A percentile compares a stretch with the other conserved stretches of the same genome.
Conservation (phyloP, 441 rosid genomes). For the Pelargonium myrrhifolium region DNA sequence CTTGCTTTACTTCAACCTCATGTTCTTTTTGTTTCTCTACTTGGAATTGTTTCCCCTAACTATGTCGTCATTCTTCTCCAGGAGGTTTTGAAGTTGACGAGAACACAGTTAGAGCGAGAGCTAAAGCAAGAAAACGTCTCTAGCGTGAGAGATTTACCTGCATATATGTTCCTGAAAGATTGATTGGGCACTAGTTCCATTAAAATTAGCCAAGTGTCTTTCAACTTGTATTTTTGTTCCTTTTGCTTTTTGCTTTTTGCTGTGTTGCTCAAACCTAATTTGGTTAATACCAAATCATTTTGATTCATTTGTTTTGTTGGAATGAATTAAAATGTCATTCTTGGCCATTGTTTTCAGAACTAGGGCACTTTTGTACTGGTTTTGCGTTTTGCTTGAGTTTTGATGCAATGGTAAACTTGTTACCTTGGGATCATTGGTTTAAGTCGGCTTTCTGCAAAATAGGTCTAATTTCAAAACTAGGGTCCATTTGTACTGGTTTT, state of each 20-base stretch:
- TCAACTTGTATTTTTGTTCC: too few species aligned
- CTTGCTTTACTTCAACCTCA: neutral
- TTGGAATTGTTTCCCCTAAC: neutral
- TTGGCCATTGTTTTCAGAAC: too few species aligned
- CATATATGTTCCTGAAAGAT: slow-evolving; percentile 48
- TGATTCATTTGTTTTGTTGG: too few species aligned
- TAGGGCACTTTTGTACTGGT: too few species aligned
- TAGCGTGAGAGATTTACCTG: slow-evolving; percentile 66
- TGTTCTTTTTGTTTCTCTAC: neutral
- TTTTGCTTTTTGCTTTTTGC: neutral
- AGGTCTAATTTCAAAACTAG: too few species aligned
- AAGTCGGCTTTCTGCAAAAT: too few species aligned
- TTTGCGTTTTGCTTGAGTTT: too few species aligned
- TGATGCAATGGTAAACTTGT: too few species aligned
- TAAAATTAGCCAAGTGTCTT: too few species aligned
- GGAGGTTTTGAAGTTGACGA: slow-evolving; percentile 83
- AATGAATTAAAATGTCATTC: too few species aligned
- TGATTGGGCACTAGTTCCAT: slow-evolving; percentile 14
- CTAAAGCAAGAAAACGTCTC: slow-evolving; percentile 54
- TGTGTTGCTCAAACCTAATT: neutral
- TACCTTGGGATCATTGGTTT: too few species aligned
- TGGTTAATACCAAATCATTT: neutral
- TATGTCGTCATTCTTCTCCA: slow-evolving; percentile 17
- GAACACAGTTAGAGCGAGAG: slow-evolving; percentile 71
- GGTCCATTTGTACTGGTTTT: too few species aligned